Base-by-base conservation (phyloP, 257 asterid species). In the Parsonsia alboflavescens region DNA sequence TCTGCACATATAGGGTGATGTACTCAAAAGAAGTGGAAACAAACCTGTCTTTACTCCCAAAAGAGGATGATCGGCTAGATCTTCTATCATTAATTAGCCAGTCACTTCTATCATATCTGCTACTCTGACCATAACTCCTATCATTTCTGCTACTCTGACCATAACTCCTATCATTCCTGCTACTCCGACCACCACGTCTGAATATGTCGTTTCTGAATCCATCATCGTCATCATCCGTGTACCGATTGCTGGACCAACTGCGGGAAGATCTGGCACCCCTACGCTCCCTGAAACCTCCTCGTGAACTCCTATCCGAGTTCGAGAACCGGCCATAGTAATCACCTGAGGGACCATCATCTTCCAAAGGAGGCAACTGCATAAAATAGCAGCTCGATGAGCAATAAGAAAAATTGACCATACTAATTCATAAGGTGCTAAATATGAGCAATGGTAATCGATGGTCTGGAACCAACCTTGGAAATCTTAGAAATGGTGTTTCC, bases 301-400 rank as follows among this genome's bases (percentile, higher is more conserved):
- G 86, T 48, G 88, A 39, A 68, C 88, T 66, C 74, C 88, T 77
- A 8, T 88, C 96, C 21, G 74, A 87, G 86, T 83, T 87, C 26
- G 96, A 93, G 75, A 93, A 91, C 85, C 80, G 88, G 61, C 97
- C 97, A 19, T 93, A 93, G 74, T 61, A 85, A 80, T 93, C 98
- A 70, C 89, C 73, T 33, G 96, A 74, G 42, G 98, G 97, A 58
- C 96, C 96, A 79, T 93, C 97, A 30, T 93, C 97, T 86, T 93
- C 96, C 96, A 93, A 78, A 19, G 96, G 80, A 57, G 97, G 98
- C 89, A 93, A 85, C 98, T 93, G 84, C 78, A 82, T 75, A 13
- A 69, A 5, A 72, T 45, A 79, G 70, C 21, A 65, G 59, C 61
- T 53, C 50, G 39, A 33, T 56, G 58, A 58, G 10, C 10, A 57